phyloP scores from a whole-genome alignment of 148 eudicot genomes.

The Silene latifolia region DNA sequence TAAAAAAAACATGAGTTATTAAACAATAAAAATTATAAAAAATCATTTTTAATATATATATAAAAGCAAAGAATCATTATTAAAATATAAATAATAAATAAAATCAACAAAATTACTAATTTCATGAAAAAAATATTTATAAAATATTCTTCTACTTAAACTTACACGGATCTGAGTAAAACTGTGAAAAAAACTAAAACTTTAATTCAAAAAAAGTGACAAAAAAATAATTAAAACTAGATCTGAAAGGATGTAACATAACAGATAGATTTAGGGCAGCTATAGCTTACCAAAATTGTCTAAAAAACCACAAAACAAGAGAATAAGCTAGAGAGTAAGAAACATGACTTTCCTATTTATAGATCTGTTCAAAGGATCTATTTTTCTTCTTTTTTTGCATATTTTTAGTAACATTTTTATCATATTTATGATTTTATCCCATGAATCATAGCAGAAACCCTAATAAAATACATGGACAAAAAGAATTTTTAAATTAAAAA shows the following conservation, averaged over 20 bases:
- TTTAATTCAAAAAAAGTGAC: neutral
- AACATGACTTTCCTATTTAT: constrained; percentile 35
- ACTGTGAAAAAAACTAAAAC: neutral
- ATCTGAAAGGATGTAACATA: constrained; percentile 53
- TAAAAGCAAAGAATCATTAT: too few relatives aligned
- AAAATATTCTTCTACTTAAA: neutral
- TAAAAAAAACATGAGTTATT: too few relatives aligned
- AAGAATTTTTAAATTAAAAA: neutral
- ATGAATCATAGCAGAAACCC: constrained; percentile 22
- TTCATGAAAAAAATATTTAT: too few relatives aligned
- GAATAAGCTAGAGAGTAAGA: constrained; percentile 15
- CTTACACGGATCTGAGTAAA: constrained; percentile 10
- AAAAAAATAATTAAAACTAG: constrained; percentile 25
- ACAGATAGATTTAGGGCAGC: constrained; percentile 21
- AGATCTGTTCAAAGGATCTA: constrained; percentile 56
- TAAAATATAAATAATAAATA: too few relatives aligned
- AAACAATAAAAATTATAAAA: too few relatives aligned
- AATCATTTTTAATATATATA: too few relatives aligned
- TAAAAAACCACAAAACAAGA: constrained; percentile 21
- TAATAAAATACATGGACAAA: constrained; percentile 24
- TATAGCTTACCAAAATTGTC: constrained; percentile 35
- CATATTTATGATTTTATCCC: constrained; percentile 14
- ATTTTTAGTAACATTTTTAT: constrained; percentile 32
- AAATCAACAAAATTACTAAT: too few relatives aligned
- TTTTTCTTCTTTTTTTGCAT: constrained; percentile 27